Base-by-base conservation (phyloP, 1,284 basidiomycete species). In the Dichomitus squalens region DNA sequence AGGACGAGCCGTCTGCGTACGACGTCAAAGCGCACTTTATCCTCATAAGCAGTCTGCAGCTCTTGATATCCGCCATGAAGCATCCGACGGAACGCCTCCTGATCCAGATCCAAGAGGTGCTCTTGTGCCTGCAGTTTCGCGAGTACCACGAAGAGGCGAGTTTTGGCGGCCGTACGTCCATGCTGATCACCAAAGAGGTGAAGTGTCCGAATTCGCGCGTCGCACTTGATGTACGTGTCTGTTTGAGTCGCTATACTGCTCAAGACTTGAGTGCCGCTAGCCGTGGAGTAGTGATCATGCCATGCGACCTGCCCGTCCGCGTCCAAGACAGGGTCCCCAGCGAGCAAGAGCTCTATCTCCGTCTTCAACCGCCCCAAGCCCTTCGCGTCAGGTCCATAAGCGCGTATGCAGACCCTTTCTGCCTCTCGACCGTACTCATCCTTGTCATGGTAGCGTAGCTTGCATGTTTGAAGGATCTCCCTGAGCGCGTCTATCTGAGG, bases 221-320 rank as follows among this genome's bases (percentile, higher is more conserved):
- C 79, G 18, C 72, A 67, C 35, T 73, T 67, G 27, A 83, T 67
- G 49, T 75, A 76, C 33, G 72, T 71, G 11, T 61, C 57, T 2
- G 64, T 60, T 23, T 74, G 69, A 1, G 60, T 48, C 53, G 78
- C 75, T 20, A 79, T 44, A 21, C 64, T 64, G 8, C 74, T 71
- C 31, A 83, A 51, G 14, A 70, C 68, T 20, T 70, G 72, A 16
- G 55, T 52, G 47, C 79, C 76, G 50, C 71, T 75, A 7, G 71
- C 47, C 16, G 69, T 67, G 18, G 75, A 71, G 57, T 83, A 78
- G 53, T 79, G 79, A 12, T 77, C 75, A 55, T 82, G 76, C 81
- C 82, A 85, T 2, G 78, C 55, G 4, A 62, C 59, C n/a, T 64
- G 61, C 1, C 67, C 71, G 0, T 75, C 70, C 0, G 61, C 59